Conservation (phyloP, 2,329 filamentous ascomycete species). For the Calonectria ilicicola region DNA sequence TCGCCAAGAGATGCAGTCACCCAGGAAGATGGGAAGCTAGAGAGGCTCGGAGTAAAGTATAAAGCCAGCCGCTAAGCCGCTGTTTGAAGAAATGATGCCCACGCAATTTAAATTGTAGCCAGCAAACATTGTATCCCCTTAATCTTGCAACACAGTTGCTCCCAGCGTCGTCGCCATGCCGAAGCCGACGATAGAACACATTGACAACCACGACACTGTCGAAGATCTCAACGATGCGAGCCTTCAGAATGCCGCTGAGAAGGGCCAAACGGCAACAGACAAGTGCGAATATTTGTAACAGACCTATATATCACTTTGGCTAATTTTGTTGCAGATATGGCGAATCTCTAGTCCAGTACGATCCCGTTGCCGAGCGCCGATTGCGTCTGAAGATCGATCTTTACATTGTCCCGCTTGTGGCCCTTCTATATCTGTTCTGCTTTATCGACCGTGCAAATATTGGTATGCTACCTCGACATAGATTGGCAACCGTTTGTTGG, state of each 20-base stretch:
- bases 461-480: not conserved
- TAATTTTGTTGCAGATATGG: conserved; percentile 15
- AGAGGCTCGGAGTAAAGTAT: not conserved
- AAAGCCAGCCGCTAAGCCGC: not conserved
- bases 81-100: not conserved
- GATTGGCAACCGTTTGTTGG: not conserved
- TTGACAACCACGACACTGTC: conserved; percentile 16
- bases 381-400: conserved; percentile 65
- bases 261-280: conserved; percentile 13
- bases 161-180: not conserved
- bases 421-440: not conserved
- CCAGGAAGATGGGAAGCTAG: not conserved
- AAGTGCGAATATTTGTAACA: not conserved
- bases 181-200: not conserved
- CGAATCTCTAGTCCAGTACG: conserved; percentile 15
- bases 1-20: not conserved
- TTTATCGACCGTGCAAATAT: conserved; percentile 7
- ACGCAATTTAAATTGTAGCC: not conserved
- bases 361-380: conserved; percentile 57
- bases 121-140: not conserved
- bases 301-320: not conserved
- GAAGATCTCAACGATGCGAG: conserved; percentile 7
- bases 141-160: not conserved
- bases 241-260: conserved; percentile 9
- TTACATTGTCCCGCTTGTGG: not conserved